Percentiles rank a stretch among this genome's conserved stretches.
Conservation (phyloP, 768 basidiomycete genomes). For the Amanita phalloides region DNA sequence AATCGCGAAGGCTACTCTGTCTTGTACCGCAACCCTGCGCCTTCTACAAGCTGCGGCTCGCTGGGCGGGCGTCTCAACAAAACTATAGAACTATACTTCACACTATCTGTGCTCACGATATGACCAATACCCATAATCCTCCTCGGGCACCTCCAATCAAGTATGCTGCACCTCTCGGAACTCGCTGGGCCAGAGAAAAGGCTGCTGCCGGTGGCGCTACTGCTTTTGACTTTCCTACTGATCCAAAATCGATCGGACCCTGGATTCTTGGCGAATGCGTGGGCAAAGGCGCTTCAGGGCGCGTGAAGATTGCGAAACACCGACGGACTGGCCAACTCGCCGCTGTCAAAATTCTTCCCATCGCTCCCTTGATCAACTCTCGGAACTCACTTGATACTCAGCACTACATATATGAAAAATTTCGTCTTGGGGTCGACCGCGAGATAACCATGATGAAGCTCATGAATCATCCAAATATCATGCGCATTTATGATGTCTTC, state of each 20-base stretch:
- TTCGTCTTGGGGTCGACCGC: slow-evolving; percentile 78
- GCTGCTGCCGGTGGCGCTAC: slow-evolving; percentile 63
- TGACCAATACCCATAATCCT: slow-evolving; percentile 39
- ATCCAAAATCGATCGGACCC: slow-evolving; percentile 80
- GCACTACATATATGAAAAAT: slow-evolving; percentile 67
- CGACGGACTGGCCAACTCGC: slow-evolving; percentile 81
- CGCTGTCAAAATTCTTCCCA: slow-evolving; percentile 90
- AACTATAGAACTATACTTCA: slow-evolving; percentile 15
- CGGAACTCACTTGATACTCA: slow-evolving; percentile 57
- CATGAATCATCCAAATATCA: slow-evolving; percentile 95
- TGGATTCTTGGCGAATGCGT: slow-evolving; percentile 93
- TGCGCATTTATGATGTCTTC: slow-evolving; percentile 92
- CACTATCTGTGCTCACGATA: slow-evolving; percentile 19
- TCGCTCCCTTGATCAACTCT: slow-evolving; percentile 67
- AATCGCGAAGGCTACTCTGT: not conserved
- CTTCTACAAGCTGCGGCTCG: slow-evolving; percentile 21
- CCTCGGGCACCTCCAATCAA: slow-evolving; percentile 65
- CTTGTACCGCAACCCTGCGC: slow-evolving; percentile 4
- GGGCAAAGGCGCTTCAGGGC: slow-evolving; percentile 89
- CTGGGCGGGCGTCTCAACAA: slow-evolving; percentile 31
- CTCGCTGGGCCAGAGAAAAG: slow-evolving; percentile 84
- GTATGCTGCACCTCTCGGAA: slow-evolving; percentile 61
- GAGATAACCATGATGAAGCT: slow-evolving; percentile 99
- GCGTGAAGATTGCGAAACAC: slow-evolving; percentile 90
- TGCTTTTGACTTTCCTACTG: slow-evolving; percentile 74